phyloP scores from a whole-genome alignment of 2,329 filamentous ascomycete genomes.

The Aspergillus proliferans region DNA sequence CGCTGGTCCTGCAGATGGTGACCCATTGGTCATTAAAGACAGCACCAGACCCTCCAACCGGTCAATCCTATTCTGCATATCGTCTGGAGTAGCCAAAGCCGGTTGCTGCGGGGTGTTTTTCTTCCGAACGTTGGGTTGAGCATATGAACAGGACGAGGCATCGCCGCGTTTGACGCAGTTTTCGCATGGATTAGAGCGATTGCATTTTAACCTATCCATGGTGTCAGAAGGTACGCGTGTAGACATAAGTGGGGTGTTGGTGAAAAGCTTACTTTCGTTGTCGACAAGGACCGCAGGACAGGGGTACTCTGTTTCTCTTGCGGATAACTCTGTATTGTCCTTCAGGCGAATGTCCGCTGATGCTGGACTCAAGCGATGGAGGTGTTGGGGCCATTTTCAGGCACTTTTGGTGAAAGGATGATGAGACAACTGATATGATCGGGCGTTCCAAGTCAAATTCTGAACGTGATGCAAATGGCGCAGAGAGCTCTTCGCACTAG shows the following conservation, averaged over 20 bases:
- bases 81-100: constrained; percentile 64
- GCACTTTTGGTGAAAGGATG: background rate
- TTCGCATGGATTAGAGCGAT: constrained; percentile 82
- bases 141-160: constrained; percentile 77
- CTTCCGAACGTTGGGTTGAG: constrained; percentile 60
- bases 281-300: constrained; percentile 86
- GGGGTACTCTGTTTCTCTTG: constrained; percentile 83
- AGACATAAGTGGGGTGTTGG: constrained; percentile 7
- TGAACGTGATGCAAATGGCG: background rate
- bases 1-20: constrained; percentile 52
- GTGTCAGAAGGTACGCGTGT: constrained; percentile 1
- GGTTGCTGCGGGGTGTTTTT: constrained; percentile 57
- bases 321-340: constrained; percentile 81
- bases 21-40: constrained; percentile 86
- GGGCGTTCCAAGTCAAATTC: background rate
- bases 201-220: constrained; percentile 70
- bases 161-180: constrained; percentile 89
- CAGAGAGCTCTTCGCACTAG: background rate
- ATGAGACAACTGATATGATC: too few species aligned
- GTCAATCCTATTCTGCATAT: constrained; percentile 98
- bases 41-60: constrained; percentile 85
- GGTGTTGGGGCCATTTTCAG: constrained; percentile 36
- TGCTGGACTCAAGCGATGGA: constrained; percentile 61
- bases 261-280: constrained; percentile 68
- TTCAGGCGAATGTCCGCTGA: constrained; percentile 71